Percentiles rank a stretch among this genome's conserved stretches.
These are phyloP conservation scores for Plantago rigida DNA, from an alignment of 305 asterid genomes.

Conservation along the genomic window DNA sequence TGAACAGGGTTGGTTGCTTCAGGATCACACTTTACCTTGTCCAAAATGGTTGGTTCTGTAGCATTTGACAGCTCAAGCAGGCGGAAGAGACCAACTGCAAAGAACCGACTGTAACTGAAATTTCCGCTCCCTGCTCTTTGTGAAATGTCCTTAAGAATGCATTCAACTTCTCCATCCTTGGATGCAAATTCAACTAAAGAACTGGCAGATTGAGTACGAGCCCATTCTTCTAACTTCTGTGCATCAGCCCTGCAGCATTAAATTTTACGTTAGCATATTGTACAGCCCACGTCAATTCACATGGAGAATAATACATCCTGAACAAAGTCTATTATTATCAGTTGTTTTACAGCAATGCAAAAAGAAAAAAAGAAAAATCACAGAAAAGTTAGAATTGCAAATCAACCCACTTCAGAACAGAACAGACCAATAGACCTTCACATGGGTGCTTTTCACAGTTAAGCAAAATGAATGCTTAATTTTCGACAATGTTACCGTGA, in stretches of 20 bases:
- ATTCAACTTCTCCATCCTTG: conserved; percentile 77
- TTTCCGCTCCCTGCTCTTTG: conserved; percentile 65
- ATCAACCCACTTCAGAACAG: neutral
- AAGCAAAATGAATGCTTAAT: neutral
- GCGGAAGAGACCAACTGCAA: conserved; percentile 93
- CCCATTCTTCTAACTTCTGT: conserved; percentile 89
- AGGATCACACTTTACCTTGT: conserved; percentile 47
- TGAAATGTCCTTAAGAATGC: conserved; percentile 64
- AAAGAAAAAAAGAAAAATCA: neutral
- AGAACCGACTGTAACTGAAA: conserved; percentile 88
- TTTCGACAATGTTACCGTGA: neutral
- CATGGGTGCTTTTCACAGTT: no score
- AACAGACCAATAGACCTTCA: neutral
- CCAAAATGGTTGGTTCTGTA: conserved; percentile 68
- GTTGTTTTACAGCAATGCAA: neutral
- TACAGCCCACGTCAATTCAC: neutral
- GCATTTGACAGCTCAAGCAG: conserved; percentile 89
- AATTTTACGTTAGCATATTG: conserved; percentile 2
- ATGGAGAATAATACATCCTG: neutral
- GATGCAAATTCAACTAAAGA: conserved; percentile 72
- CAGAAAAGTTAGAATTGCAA: neutral
- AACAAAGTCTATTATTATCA: conserved; percentile 1
- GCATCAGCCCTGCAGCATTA: conserved; percentile 58
- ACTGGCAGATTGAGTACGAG: conserved; percentile 54
- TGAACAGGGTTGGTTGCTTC: neutral